Conservation (phyloP, 148 eudicot genomes). For the Pouteria glomerata region DNA sequence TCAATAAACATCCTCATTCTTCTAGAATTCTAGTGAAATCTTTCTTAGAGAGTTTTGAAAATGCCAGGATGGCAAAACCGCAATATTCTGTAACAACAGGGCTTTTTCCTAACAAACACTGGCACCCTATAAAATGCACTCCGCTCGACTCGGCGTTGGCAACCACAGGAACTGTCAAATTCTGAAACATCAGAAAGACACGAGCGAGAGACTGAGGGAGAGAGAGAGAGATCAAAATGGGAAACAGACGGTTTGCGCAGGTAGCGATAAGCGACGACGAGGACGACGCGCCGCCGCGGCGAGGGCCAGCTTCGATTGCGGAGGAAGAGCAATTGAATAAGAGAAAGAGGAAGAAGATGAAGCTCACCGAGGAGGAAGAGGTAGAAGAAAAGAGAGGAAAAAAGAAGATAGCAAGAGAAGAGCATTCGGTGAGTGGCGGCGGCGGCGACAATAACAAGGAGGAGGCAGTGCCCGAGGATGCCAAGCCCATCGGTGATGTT, state of each 20-base stretch:
- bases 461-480: conserved; percentile 43
- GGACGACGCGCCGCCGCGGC: conserved; percentile 35
- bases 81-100: too few species aligned
- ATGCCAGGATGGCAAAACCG: too few species aligned
- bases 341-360: background rate
- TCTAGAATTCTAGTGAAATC: too few species aligned
- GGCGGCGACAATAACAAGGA: conserved; percentile 17
- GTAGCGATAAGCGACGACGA: conserved; percentile 68
- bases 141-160: too few species aligned
- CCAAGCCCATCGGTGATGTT: conserved; percentile 46
- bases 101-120: too few species aligned
- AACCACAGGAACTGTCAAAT: too few species aligned
- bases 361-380: background rate
- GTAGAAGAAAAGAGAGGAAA: too few species aligned
- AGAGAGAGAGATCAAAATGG: conserved; percentile 33
- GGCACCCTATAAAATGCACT: too few species aligned
- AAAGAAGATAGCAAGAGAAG: background rate
- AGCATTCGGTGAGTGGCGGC: background rate
- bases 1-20: too few species aligned
- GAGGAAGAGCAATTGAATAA: background rate
- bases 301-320: conserved; percentile 23
- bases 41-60: too few species aligned
- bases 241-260: conserved; percentile 42
- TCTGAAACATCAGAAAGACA: too few species aligned
- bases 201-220: too few species aligned